Evolutionary conservation across 306 rosid genomes (phyloP), one percentile per base, ranked within the genome.

Genomic region (Potentilla sterilis): DNA sequence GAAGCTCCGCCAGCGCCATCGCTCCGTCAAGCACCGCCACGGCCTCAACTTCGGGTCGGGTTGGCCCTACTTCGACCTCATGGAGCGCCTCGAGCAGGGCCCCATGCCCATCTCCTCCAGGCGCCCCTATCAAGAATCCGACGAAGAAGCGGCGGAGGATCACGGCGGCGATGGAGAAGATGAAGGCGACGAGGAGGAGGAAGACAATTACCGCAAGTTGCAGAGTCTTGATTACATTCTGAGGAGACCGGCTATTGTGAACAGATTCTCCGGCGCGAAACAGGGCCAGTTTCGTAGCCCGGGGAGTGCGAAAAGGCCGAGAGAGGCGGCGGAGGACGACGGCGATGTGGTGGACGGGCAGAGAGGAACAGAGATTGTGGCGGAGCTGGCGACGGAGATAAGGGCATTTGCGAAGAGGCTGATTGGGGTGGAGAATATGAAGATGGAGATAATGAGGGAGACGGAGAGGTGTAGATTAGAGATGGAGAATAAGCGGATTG

Each of bases 1-100:
- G 87, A 92, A 92, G 87, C 96, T 92, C 85, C 97, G 96, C 51
- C 96, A 88, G 71, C 95, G 98, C 18, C 86, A 82, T 80, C 97
- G 97, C 14, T 66, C 92, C n/a, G 87, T 84, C 70, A 85, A 80
- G 16, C 84, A 81, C n/a, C 90, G 86, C 42, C 43, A 72, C 24
- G 32, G 67, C 55, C 42, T 19, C 43, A 18, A 47, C 72, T 24
- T 64, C 75, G 57, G 28, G 13, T 78, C 86, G 22, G 32, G 35
- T 38, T 93, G 97, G 99, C 97, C 75, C 46, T 95, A 90, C 79
- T 80, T 78, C 43, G 84, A 83, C n/a, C 92, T 82, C n/a, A 95
- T 95, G 93, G 90, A 85, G 68, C 80, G 69, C 48, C 78, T 95
- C 32, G 89, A 89, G 65, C 93, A 89, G 48, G 98, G 98, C 5